Conservation (phyloP, 495 filamentous ascomycete genomes). For the Cercophora newfieldiana region DNA sequence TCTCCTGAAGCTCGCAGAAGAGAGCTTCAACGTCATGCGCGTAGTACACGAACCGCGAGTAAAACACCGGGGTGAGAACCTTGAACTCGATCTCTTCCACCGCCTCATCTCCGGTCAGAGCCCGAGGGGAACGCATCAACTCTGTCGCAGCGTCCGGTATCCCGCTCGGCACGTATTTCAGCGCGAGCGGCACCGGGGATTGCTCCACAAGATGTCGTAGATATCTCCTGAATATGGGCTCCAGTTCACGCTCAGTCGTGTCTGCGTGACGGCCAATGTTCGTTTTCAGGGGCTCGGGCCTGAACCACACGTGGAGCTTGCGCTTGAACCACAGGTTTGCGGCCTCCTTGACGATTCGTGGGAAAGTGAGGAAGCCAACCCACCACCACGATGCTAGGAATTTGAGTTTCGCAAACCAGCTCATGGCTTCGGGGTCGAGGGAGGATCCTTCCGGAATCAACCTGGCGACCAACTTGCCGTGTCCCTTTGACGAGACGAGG, state of each 20-base stretch:
- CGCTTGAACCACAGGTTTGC: constrained; percentile 51
- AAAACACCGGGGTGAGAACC: constrained; percentile 60
- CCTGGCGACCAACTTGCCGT: constrained; percentile 56
- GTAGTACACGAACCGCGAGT: constrained; percentile 57
- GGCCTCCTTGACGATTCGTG: constrained; percentile 61
- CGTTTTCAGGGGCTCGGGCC: constrained; percentile 54
- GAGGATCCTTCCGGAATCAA: constrained; percentile 49
- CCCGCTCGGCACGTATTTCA: constrained; percentile 55
- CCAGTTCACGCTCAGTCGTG: constrained; percentile 46
- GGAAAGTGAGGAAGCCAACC: constrained; percentile 63
- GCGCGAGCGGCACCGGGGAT: constrained; percentile 36
- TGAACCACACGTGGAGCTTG: constrained; percentile 57
- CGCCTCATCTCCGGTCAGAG: constrained; percentile 11
- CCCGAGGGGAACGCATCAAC: constrained; percentile 37
- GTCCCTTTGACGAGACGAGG: constrained; percentile 54
- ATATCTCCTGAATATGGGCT: constrained; percentile 53
- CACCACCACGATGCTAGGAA: constrained; percentile 62
- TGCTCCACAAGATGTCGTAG: constrained; percentile 47
- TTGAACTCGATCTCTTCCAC: constrained; percentile 47
- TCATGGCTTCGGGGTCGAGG: constrained; percentile 50
- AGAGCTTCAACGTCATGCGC: constrained; percentile 52
- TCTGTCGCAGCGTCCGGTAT: constrained; percentile 34
- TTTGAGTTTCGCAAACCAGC: constrained; percentile 36
- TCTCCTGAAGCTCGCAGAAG: constrained; percentile 50
- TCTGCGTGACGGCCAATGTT: constrained; percentile 53